phyloP scores from a whole-genome alignment of 1,284 basidiomycete species.

The Microbotryum intermedium region DNA sequence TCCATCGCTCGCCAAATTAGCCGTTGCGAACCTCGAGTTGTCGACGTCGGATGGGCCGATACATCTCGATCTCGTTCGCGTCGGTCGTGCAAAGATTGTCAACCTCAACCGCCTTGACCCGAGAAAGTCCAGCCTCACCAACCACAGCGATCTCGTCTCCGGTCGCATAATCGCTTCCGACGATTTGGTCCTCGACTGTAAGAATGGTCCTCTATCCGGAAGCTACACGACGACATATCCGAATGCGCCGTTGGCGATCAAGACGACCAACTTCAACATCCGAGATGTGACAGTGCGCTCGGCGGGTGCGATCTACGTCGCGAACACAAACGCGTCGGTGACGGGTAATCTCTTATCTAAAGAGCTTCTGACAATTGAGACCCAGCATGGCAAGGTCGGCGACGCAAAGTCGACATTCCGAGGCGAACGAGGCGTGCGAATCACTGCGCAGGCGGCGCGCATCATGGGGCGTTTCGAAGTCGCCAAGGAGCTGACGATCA shows the following conservation, averaged over 20 bases:
- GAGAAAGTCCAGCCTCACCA: background rate
- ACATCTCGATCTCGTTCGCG: background rate
- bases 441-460: no score
- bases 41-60: background rate
- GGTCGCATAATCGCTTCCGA: background rate
- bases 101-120: background rate
- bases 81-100: background rate
- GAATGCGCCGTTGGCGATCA: background rate
- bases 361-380: background rate
- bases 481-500: background rate
- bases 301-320: background rate
- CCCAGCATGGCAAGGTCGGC: background rate
- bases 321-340: background rate
- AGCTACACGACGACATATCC: background rate
- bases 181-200: background rate
- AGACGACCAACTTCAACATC: background rate
- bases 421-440: background rate
- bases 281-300: background rate
- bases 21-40: background rate
- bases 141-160: background rate
- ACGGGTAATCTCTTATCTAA: background rate
- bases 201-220: background rate
- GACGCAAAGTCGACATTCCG: background rate
- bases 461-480: background rate
- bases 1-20: background rate